A percentile compares a stretch with the other conserved stretches of the same genome.
Conservation (phyloP, 441 rosid species). For the Codiaeum variegatum region DNA sequence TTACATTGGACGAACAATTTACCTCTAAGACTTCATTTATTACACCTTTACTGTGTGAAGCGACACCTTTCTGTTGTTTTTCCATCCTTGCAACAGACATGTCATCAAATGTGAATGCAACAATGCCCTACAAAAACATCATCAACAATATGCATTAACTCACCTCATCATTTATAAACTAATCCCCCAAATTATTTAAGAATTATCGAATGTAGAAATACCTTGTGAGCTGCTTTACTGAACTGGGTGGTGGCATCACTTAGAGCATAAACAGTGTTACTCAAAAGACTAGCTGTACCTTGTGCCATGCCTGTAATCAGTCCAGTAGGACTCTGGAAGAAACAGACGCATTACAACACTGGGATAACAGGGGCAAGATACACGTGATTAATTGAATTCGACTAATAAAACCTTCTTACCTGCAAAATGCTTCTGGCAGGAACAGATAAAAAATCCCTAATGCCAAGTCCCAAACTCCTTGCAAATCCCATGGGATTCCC, state of each 20-base stretch:
- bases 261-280: conserved; percentile 88
- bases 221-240: conserved; percentile 99
- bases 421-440: conserved; percentile 79
- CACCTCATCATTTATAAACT: not conserved
- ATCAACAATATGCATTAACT: not conserved
- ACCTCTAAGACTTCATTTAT: conserved; percentile 96
- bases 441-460: conserved; percentile 87
- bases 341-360: conserved; percentile 16
- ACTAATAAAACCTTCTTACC: conserved; percentile 36
- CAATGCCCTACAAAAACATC: conserved; percentile 63
- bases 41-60: conserved; percentile 85
- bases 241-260: conserved; percentile 97
- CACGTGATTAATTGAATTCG: not conserved
- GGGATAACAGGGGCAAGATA: conserved; percentile 14
- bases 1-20: conserved; percentile 19
- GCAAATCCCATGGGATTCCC: conserved; percentile 99
- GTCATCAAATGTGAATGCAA: conserved; percentile 92
- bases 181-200: conserved; percentile 13
- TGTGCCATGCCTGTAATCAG: conserved; percentile 89
- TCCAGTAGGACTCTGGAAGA: conserved; percentile 83
- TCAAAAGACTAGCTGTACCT: conserved; percentile 90
- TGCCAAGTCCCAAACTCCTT: conserved; percentile 89
- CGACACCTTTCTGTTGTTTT: conserved; percentile 66
- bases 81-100: conserved; percentile 81
- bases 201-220: conserved; percentile 30